A percentile compares a stretch with the other conserved stretches of the same genome.
These are phyloP conservation scores for Penicillium paxilli DNA, from an alignment of 495 filamentous ascomycete genomes.

Conservation along the genomic window DNA sequence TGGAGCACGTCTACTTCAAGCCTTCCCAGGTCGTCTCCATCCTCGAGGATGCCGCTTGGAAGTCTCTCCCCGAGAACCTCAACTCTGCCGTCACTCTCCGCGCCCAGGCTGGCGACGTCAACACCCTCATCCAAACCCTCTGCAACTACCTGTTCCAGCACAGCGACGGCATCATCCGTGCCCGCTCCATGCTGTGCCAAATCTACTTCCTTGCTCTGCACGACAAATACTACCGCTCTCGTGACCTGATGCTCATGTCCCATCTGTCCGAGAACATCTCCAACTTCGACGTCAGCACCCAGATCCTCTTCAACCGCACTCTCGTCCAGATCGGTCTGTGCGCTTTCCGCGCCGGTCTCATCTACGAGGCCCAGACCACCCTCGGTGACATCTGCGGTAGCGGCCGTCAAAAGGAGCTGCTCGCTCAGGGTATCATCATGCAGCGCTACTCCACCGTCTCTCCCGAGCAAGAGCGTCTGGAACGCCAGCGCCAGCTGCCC, in stretches of 20 bases:
- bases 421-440: constrained; percentile 97
- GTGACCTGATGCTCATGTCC: constrained; percentile 99
- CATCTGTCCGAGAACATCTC: constrained; percentile 94
- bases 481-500: constrained; percentile 92
- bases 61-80: constrained; percentile 66
- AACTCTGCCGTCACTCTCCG: constrained; percentile 82
- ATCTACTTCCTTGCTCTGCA: constrained; percentile 97
- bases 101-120: constrained; percentile 59
- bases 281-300: constrained; percentile 92
- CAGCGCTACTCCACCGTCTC: constrained; percentile 93
- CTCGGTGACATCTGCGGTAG: constrained; percentile 97
- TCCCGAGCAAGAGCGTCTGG: constrained; percentile 94
- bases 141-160: constrained; percentile 93
- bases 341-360: constrained; percentile 93
- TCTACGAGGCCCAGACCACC: constrained; percentile 96
- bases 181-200: constrained; percentile 96
- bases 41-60: constrained; percentile 90
- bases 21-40: constrained; percentile 90
- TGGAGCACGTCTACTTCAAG: constrained; percentile 99
- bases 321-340: constrained; percentile 97
- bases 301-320: constrained; percentile 98
- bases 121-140: constrained; percentile 76
- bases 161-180: constrained; percentile 92
- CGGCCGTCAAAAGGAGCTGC: constrained; percentile 93
- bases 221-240: constrained; percentile 94